A percentile compares a stretch with the other conserved stretches of the same genome.
Conservation (phyloP, 768 basidiomycete species). For the Astraeus odoratus region DNA sequence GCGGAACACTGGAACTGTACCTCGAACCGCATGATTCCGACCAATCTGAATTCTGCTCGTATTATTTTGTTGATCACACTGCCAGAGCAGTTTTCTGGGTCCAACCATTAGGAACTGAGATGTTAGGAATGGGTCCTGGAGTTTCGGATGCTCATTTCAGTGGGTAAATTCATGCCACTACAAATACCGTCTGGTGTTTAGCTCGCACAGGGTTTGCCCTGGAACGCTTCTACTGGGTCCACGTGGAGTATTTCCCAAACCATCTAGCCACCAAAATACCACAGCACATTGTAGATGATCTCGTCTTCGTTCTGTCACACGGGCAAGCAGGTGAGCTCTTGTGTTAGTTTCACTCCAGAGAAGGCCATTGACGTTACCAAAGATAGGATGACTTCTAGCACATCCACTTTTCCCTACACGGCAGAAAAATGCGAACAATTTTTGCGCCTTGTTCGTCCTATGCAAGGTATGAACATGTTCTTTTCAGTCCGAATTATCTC, state of each 20-base stretch:
- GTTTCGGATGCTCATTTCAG: constrained; percentile 47
- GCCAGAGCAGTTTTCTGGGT: constrained; percentile 45
- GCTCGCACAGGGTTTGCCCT: constrained; percentile 35
- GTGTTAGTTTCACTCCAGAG: no score
- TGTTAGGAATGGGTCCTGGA: constrained; percentile 27
- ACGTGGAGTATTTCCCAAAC: constrained; percentile 58
- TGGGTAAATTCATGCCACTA: constrained; percentile 34
- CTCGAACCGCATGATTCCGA: not conserved
- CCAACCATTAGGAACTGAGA: constrained; percentile 33
- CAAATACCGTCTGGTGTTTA: constrained; percentile 2
- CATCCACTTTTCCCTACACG: constrained; percentile 55
- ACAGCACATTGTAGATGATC: constrained; percentile 34
- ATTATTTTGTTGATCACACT: constrained; percentile 47
- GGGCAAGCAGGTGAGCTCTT: constrained; percentile 43
- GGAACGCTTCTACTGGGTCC: constrained; percentile 53
- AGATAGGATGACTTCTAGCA: constrained; percentile 56
- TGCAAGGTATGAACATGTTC: constrained; percentile 32
- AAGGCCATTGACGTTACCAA: constrained; percentile 5
- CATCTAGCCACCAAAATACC: constrained; percentile 35
- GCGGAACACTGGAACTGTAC: not conserved
- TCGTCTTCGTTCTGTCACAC: constrained; percentile 49
- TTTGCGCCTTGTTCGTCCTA: constrained; percentile 39
- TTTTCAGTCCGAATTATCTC: not conserved
- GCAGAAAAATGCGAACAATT: constrained; percentile 41
- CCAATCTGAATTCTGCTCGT: constrained; percentile 31